Conservation (phyloP, 192 early-diverging fungal species). For the Allomyces arbusculus region DNA sequence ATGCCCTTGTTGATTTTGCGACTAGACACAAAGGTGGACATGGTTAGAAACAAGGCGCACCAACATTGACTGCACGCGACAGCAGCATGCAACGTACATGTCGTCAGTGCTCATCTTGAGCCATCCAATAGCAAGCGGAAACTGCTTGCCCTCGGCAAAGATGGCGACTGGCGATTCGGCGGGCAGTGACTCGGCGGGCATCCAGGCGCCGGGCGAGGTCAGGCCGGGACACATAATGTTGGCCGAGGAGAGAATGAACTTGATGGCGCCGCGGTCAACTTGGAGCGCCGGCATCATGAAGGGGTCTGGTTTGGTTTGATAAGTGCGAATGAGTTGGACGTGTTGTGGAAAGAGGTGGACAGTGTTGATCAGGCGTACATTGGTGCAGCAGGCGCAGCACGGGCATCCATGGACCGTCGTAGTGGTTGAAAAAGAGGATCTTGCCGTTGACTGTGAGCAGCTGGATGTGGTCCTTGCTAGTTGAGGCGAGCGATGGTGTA, state of each 20-base stretch:
- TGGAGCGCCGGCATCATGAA: conserved; percentile 75
- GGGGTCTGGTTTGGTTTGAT: conserved; percentile 43
- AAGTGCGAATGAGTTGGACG: too few relatives aligned
- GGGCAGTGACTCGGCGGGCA: conserved; percentile 39
- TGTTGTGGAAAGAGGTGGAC: too few relatives aligned
- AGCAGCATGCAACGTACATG: conserved; percentile 52
- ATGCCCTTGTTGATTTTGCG: conserved; percentile 67
- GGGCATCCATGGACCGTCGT: conserved; percentile 78
- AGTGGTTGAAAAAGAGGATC: conserved; percentile 85
- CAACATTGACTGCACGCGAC: too few relatives aligned
- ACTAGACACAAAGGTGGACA: too few relatives aligned
- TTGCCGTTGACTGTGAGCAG: conserved; percentile 65
- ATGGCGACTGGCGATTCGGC: conserved; percentile 61
- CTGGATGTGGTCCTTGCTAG: conserved; percentile 67
- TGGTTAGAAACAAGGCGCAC: too few relatives aligned
- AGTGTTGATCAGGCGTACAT: too few relatives aligned
- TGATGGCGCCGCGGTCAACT: conserved; percentile 93
- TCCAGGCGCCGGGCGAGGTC: conserved; percentile 72
- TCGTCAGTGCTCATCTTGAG: conserved; percentile 74
- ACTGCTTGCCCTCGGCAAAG: conserved; percentile 88
- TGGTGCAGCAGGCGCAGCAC: conserved; percentile 71
- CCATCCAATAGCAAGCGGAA: conserved; percentile 74
- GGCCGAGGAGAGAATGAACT: conserved; percentile 87
- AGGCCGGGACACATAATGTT: conserved; percentile 98
- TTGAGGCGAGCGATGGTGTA: neutral